Evolutionary conservation across 2,329 filamentous ascomycete genomes (phyloP), one percentile per base, ranked within the genome.

Genomic region (Nemania bipapillata): DNA sequence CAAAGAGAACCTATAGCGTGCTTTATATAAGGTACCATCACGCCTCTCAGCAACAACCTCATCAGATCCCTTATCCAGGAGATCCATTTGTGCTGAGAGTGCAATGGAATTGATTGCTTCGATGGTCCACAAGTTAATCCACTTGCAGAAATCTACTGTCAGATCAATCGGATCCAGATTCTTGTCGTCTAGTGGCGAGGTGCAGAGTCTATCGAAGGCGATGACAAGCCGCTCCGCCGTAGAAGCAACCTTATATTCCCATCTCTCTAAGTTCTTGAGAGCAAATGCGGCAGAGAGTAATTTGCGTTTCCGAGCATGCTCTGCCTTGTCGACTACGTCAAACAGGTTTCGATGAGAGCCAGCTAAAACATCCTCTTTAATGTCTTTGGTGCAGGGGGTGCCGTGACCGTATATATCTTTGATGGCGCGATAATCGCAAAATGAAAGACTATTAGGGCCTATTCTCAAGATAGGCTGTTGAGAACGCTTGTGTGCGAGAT

Each of bases 101-200:
- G 55, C 55, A 15, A 57, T 57, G 12, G 22, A 45, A 7, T 57
- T 52, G 15, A 88, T 87, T 1, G 85, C 85, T 64, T 88, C 86
- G 17, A 88, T 78, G 0, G 84, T 85, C 75, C 87, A 87, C 78
- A 86, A 86, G 75, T 87, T 88, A 28, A 82, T 81, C 82, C 82
- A 88, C 7, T 79, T 78, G 9, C 85, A 83, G 63, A 83, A 85
- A 71, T 88, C 84, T 17, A 87, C 78, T 0, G 79, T 84, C 24
- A 85, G 63, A 52, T 86, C 83, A 24, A 77, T 15, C 2, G 22
- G 24, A 47, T 47, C 37, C 3, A 28, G 37, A 15, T 3, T 30
- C 7, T 30, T 12, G 5, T 24, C 37, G 9, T 0, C 78, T 68
- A 3, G 73, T 70, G 0, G 79, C 78, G 4, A 62, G 57, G n/a